Percentiles rank a stretch among this genome's conserved stretches.
Evolutionary conservation across 305 asterid genomes (phyloP).

Genomic region (Fraxinus greggii): DNA sequence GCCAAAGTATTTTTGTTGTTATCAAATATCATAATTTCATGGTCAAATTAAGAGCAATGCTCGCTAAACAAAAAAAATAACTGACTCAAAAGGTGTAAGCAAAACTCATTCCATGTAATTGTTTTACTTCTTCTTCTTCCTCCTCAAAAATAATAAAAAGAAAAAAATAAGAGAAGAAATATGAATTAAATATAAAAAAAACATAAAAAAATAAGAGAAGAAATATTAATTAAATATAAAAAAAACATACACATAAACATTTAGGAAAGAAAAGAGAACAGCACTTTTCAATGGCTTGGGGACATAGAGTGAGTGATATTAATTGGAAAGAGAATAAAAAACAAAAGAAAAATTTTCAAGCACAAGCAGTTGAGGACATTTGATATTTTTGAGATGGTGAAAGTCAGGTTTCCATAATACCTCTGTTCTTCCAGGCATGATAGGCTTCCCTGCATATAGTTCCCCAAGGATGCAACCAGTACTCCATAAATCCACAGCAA

Average conservation of each 20-base stretch:
- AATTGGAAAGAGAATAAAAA: background rate
- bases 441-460: conserved; percentile 79
- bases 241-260: background rate
- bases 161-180: background rate
- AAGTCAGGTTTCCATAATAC: conserved; percentile 35
- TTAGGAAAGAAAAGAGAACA: background rate
- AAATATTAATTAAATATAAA: background rate
- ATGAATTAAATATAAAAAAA: background rate
- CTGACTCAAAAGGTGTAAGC: background rate
- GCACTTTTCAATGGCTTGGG: background rate
- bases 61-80: background rate
- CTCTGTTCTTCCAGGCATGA: conserved; percentile 99
- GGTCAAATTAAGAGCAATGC: background rate
- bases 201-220: background rate
- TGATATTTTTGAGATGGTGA: background rate
- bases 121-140: background rate
- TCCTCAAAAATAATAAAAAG: background rate
- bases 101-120: background rate
- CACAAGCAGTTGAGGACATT: background rate
- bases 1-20: background rate
- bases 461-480: conserved; percentile 96
- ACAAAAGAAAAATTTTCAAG: background rate
- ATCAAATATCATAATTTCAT: background rate
- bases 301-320: background rate
- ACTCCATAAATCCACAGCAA: conserved; percentile 94